phyloP scores from a whole-genome alignment of 352 stramenopile species.

The Pythium biforme region DNA sequence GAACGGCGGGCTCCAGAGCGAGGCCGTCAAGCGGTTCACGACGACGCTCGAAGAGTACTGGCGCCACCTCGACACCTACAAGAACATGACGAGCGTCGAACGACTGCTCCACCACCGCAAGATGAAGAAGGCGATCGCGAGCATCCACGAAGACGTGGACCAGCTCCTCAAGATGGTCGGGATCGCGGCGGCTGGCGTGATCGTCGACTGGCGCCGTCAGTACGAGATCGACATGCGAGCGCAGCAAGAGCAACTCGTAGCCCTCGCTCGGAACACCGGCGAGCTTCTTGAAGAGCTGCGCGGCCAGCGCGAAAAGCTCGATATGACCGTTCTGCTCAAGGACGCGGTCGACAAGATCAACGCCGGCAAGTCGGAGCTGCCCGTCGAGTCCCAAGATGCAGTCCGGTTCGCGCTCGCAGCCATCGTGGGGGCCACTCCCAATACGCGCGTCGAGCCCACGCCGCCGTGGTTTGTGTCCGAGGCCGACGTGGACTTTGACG shows the following conservation, averaged over 20 bases:
- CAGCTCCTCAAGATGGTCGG: neutral
- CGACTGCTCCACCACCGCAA: conserved; percentile 2
- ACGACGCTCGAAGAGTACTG: neutral
- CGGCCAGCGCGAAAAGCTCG: neutral
- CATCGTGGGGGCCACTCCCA: neutral
- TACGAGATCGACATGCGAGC: neutral
- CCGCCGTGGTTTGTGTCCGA: neutral
- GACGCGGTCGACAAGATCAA: neutral
- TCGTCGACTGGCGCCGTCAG: neutral
- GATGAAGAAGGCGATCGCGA: neutral
- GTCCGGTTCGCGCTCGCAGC: neutral
- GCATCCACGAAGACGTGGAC: neutral
- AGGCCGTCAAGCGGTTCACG: neutral
- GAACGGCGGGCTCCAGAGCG: neutral
- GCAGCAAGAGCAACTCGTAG: neutral
- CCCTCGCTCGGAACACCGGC: neutral
- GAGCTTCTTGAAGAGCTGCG: neutral
- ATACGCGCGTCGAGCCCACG: neutral
- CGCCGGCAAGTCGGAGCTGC: neutral
- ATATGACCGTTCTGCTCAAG: conserved; percentile 2
- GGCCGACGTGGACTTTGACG: neutral
- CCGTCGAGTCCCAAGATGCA: neutral
- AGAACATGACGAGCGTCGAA: neutral
- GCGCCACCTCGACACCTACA: neutral
- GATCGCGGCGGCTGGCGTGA: neutral